Evolutionary conservation across 225 moss, liverwort and hornwort species (phyloP).

Genomic region (Takakia lepidozioides): DNA sequence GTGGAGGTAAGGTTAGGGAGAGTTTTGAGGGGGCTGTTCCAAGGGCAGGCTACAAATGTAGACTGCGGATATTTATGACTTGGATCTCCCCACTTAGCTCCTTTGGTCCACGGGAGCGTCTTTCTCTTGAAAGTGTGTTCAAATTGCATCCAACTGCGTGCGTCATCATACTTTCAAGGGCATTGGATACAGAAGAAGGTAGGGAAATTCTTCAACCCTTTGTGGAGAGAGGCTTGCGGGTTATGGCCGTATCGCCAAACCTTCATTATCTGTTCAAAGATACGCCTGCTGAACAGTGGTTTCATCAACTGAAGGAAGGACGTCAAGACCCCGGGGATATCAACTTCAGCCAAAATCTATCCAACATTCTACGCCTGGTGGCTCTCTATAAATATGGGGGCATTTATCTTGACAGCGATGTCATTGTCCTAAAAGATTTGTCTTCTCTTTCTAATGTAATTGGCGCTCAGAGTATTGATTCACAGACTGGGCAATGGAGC

Average conservation of each 20-base stretch:
- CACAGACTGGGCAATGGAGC: slow-evolving; percentile 21
- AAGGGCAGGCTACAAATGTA: slow-evolving; percentile 13
- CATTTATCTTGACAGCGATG: slow-evolving; percentile 51
- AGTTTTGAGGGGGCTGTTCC: background rate
- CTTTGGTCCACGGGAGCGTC: slow-evolving; percentile 34
- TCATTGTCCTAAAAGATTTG: slow-evolving; percentile 30
- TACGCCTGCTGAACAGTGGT: slow-evolving; percentile 37
- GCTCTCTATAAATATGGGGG: slow-evolving; percentile 55
- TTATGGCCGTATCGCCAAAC: slow-evolving; percentile 34
- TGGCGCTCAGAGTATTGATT: slow-evolving; percentile 33
- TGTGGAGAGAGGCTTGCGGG: slow-evolving; percentile 7
- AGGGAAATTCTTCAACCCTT: slow-evolving; percentile 24
- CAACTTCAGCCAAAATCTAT: slow-evolving; percentile 63
- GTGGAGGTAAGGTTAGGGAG: background rate
- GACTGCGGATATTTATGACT: slow-evolving; percentile 41
- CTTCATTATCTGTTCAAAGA: slow-evolving; percentile 16
- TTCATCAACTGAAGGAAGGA: slow-evolving; percentile 16
- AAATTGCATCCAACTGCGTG: slow-evolving; percentile 46
- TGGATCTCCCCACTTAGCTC: slow-evolving; percentile 42
- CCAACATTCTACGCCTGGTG: slow-evolving; percentile 48
- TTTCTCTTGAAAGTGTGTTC: slow-evolving; percentile 47
- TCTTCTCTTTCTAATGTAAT: slow-evolving; percentile 27
- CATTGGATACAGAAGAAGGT: slow-evolving; percentile 35
- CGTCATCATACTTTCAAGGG: slow-evolving; percentile 41
- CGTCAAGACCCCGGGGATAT: slow-evolving; percentile 41